Evolutionary conservation across 495 filamentous ascomycete genomes (phyloP).

Genomic region (Lasiosphaeriaceae sp.): DNA sequence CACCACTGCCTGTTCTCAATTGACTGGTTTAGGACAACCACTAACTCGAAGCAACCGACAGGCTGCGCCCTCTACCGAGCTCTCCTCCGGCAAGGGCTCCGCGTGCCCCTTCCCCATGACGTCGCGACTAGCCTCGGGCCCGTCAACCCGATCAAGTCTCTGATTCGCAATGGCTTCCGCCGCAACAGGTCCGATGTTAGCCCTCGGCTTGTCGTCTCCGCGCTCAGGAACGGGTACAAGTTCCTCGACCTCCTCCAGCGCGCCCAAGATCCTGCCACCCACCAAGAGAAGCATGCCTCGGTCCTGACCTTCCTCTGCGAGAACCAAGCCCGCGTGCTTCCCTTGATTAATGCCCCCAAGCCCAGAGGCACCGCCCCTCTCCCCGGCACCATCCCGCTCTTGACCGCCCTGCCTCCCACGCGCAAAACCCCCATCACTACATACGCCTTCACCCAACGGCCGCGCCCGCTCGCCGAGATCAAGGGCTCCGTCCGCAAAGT

Average conservation of each 20-base stretch:
- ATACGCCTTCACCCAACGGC: slow-evolving; percentile 38
- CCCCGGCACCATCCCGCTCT: slow-evolving; percentile 3
- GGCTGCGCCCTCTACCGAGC: slow-evolving; percentile 71
- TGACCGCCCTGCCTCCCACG: no score
- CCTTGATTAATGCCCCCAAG: slow-evolving; percentile 6
- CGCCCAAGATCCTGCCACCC: slow-evolving; percentile 1
- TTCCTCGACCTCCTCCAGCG: slow-evolving; percentile 23
- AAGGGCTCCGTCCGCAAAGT: slow-evolving; percentile 53
- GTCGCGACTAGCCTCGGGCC: slow-evolving; percentile 37
- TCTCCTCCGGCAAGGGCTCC: slow-evolving; percentile 58
- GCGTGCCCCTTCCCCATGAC: slow-evolving; percentile 41
- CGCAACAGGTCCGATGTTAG: slow-evolving; percentile 52
- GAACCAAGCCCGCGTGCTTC: slow-evolving; percentile 25
- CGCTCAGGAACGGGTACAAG: slow-evolving; percentile 61
- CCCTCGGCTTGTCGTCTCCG: slow-evolving; percentile 49
- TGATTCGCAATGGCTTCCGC: slow-evolving; percentile 54
- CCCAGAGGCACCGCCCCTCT: slow-evolving; percentile 6
- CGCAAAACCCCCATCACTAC: slow-evolving; percentile 21
- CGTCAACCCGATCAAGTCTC: slow-evolving; percentile 36
- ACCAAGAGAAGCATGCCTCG: slow-evolving; percentile 17
- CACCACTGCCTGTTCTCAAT: neutral
- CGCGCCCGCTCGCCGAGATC: slow-evolving; percentile 40
- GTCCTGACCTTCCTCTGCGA: slow-evolving; percentile 32
- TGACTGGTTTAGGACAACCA: neutral
- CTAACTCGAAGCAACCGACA: slow-evolving; percentile 23